These are phyloP conservation scores for Collybia nuda DNA, from an alignment of 768 basidiomycete genomes.

Conservation along the genomic window DNA sequence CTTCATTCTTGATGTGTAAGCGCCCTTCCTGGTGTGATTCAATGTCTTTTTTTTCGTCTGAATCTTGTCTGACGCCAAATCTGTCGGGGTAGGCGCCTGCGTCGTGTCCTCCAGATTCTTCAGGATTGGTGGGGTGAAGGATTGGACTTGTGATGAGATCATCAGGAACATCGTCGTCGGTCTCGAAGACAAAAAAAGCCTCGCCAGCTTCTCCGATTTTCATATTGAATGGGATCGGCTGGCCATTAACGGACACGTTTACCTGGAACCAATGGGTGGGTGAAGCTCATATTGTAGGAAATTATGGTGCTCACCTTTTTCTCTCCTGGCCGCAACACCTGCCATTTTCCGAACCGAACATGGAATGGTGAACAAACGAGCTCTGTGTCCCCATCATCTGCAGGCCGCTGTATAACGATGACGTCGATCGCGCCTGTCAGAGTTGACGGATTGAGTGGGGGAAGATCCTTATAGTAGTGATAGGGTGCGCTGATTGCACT, in stretches of 20 bases:
- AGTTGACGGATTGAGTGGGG: slow-evolving; percentile 90
- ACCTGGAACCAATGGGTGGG: slow-evolving; percentile 52
- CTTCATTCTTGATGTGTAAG: slow-evolving; percentile 3
- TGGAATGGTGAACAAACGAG: slow-evolving; percentile 95
- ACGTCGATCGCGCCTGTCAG: slow-evolving; percentile 99
- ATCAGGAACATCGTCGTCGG: slow-evolving; percentile 89
- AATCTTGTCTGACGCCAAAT: slow-evolving; percentile 39
- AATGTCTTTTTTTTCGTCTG: slow-evolving; percentile 22
- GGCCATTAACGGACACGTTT: slow-evolving; percentile 83
- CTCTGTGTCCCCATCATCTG: slow-evolving; percentile 60
- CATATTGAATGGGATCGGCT: slow-evolving; percentile 90
- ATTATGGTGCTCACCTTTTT: slow-evolving; percentile 63
- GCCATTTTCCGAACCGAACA: slow-evolving; percentile 96
- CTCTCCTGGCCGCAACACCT: slow-evolving; percentile 89
- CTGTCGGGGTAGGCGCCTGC: slow-evolving; percentile 29
- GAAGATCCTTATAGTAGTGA: slow-evolving; percentile 86
- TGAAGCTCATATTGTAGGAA: background rate
- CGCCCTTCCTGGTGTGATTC: slow-evolving; percentile 5
- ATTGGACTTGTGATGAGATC: slow-evolving; percentile 94
- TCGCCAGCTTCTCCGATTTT: slow-evolving; percentile 99
- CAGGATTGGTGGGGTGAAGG: slow-evolving; percentile 61
- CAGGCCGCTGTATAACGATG: slow-evolving; percentile 83
- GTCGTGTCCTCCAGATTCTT: slow-evolving; percentile 27
- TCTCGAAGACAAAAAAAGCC: slow-evolving; percentile 98
- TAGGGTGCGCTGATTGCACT: slow-evolving; percentile 84